A percentile compares a stretch with the other conserved stretches of the same genome.
These are phyloP conservation scores for Ogataea naganishii DNA, from an alignment of 805 yeast genomes.

Conservation along the genomic window DNA sequence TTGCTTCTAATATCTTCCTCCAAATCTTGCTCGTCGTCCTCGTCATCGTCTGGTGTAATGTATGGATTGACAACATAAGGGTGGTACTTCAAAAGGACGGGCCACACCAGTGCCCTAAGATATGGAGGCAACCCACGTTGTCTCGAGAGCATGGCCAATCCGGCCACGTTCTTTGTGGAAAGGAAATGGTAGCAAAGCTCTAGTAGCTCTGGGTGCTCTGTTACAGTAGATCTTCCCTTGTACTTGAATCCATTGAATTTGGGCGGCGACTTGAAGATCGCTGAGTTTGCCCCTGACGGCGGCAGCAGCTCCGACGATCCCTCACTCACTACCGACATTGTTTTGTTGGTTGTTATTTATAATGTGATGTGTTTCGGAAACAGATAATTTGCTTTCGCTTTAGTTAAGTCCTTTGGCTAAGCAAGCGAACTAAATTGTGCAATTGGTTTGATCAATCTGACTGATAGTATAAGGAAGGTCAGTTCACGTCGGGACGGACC, in stretches of 20 bases:
- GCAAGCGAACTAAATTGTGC: too few relatives aligned
- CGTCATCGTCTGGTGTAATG: slow-evolving; percentile 49
- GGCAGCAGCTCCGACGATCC: too few relatives aligned
- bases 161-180: slow-evolving; percentile 54
- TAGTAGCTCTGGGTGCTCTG: slow-evolving; percentile 40
- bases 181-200: slow-evolving; percentile 49
- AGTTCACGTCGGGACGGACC: too few relatives aligned
- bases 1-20: slow-evolving; percentile 19
- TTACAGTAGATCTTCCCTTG: slow-evolving; percentile 33
- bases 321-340: too few relatives aligned
- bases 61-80: slow-evolving; percentile 79
- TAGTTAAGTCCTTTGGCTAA: too few relatives aligned
- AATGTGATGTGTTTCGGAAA: too few relatives aligned
- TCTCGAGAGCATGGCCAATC: slow-evolving; percentile 72
- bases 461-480: too few relatives aligned
- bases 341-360: too few relatives aligned
- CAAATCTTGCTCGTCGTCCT: slow-evolving; percentile 24
- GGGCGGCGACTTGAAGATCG: slow-evolving; percentile 5
- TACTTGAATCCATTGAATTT: slow-evolving; percentile 16
- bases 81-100: slow-evolving; percentile 68
- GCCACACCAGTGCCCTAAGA: slow-evolving; percentile 77
- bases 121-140: slow-evolving; percentile 82
- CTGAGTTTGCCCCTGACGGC: too few relatives aligned
- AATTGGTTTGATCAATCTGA: too few relatives aligned
- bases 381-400: too few relatives aligned